Base-by-base conservation (phyloP, 768 basidiomycete genomes). In the Gautieria morchelliformis region DNA sequence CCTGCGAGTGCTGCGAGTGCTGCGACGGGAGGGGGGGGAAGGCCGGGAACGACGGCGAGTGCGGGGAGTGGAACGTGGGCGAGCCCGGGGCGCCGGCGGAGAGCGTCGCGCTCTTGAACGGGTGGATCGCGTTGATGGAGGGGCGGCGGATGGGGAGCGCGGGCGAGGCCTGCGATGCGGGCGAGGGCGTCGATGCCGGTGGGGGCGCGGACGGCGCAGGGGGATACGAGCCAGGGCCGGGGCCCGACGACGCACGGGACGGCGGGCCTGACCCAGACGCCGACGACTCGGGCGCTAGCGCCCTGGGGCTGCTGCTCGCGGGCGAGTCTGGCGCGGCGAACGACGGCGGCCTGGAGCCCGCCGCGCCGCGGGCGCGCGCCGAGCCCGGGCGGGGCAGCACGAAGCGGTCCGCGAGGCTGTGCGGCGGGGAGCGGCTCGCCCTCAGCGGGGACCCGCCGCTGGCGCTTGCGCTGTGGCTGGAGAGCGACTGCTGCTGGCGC, bases 401-500 rank as follows among this genome's bases (percentile, higher is more conserved):
- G 30, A 57, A 57, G 24, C 56, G 56, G 46, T 57, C 56, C 20
- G 45, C 56, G 14, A 49, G 24, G 40, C 56, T 17, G 46, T 46
- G 75, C 10, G 78, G 78, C 50, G 71, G 72, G n/a, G 77, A 75
- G n/a, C 76, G 65, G 33, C 74, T 74, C 0, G 72, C 70, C 41
- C 77, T 71, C 11, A 70, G 59, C 2, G 71, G 74, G 74, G 72
- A 17, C 71, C 74, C 0, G 75, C 70, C 52, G 79, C n/a, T n/a
- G n/a, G n/a, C n/a, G n/a, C n/a, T n/a, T n/a, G 27, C 27, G 27
- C 27, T 27, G 2, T 27, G 27, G 5, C 27, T 27, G 27, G 27
- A 27, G 3, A 68, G 9, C 79, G 81, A 56, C 83, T 80, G 4
- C 82, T 80, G 79, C 58, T 79, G 78, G 64, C 84, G 79, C 75